Conservation (phyloP, 2,329 filamentous ascomycete species). For the Fusarium sp. region DNA sequence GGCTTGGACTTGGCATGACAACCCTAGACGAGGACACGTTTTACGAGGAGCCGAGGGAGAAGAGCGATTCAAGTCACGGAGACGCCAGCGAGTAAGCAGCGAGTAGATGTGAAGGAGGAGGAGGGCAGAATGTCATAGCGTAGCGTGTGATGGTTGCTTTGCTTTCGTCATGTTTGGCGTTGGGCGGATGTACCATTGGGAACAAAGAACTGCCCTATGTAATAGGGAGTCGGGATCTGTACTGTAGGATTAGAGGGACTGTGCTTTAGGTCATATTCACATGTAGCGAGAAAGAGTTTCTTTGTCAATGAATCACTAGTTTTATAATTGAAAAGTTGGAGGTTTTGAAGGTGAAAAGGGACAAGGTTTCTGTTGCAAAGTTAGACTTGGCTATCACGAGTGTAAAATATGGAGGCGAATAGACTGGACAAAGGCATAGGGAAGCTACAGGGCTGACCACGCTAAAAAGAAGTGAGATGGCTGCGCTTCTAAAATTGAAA, state of each 20-base stretch:
- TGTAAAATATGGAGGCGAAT: slow-evolving; percentile 20
- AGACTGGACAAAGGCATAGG: slow-evolving; percentile 23
- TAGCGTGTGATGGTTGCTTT: slow-evolving; percentile 8
- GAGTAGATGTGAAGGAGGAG: not conserved
- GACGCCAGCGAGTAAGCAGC: slow-evolving; percentile 13
- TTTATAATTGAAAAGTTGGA: not conserved
- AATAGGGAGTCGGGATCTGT: not conserved
- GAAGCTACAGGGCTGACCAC: slow-evolving; percentile 32
- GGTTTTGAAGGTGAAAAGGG: not conserved
- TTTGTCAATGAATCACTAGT: not conserved
- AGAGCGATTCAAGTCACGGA: slow-evolving; percentile 28
- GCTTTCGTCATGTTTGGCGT: slow-evolving; percentile 11
- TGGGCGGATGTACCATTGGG: slow-evolving; percentile 1
- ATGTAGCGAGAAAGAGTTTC: not conserved
- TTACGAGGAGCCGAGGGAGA: slow-evolving; percentile 38
- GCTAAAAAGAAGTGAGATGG: slow-evolving; percentile 22
- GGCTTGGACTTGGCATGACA: slow-evolving; percentile 44
- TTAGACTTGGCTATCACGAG: not conserved
- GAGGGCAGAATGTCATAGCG: slow-evolving; percentile 1
- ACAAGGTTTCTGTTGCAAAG: not conserved
- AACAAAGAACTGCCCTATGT: not conserved
- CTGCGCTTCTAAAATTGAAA: slow-evolving; percentile 29
- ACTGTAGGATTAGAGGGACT: not conserved
- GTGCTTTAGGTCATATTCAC: not conserved
- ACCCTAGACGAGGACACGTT: slow-evolving; percentile 40